Evolutionary conservation across 768 basidiomycete genomes (phyloP), one percentile per base, ranked within the genome.

Genomic region (Pulveroboletus ravenelii): DNA sequence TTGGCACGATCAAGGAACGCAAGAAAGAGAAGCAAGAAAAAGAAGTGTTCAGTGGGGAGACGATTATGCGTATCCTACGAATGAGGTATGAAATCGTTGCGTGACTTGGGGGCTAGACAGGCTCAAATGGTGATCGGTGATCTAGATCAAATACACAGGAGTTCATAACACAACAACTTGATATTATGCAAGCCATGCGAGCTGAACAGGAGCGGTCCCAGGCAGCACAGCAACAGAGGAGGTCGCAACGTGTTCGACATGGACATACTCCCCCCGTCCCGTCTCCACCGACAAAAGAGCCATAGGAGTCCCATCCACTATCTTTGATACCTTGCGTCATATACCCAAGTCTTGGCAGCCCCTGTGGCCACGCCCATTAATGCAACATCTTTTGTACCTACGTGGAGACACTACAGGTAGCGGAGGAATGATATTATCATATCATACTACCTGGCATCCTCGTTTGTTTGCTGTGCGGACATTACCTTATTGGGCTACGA

Each of bases 1-100:
- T 98, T 6, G 95, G 95, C 10, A 99, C 96, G 7, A 98, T 99
- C 67, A 86, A 86, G 68, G 84, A 93, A 60, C 80, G 92, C 55
- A 97, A 97, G 78, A 83, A 83, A 67, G 91, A 95, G 74, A 80
- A 83, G 63, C 76, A 90, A 59, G 81, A 90, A 68, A 83, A 86
- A 52, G 85, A 88, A 50, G 77, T 79, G 3, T 84, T 84, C 50
- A 79, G 71, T 48, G 91, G 89, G 45, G 93, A 98, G 71, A 92
- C 87, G 34, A 96, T 98, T 51, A 81, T 99, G 76, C 77, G 93
- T 50, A 94, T 99, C 56, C 74, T 99, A 37, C 81, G 96, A 30
- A 98, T 98, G 95, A 79, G 93, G 94, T 92, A 63, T 45, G 78
- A 20, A 6, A n/a, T 47, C 5, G 42, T 36, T 45, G 4, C 1